These are phyloP conservation scores for Eustoma russellianum DNA, from an alignment of 257 asterid genomes.

Conservation along the genomic window DNA sequence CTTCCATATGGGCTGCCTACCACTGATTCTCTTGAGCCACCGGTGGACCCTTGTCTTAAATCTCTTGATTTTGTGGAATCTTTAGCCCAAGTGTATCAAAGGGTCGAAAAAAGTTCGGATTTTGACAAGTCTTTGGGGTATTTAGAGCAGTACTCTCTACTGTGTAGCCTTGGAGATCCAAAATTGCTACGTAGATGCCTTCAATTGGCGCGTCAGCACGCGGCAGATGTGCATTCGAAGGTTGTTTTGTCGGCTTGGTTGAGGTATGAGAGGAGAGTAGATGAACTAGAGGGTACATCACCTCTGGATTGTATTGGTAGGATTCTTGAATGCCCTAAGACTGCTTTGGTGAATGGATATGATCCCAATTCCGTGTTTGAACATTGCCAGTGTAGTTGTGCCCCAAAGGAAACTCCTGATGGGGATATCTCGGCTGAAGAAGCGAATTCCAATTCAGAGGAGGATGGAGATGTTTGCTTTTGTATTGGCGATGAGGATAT, in stretches of 20 bases:
- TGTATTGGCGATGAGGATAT: slow-evolving; percentile 28
- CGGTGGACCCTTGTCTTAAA: slow-evolving; percentile 31
- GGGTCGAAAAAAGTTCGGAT: slow-evolving; percentile 12
- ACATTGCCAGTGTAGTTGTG: slow-evolving; percentile 26
- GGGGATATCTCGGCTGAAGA: slow-evolving; percentile 11
- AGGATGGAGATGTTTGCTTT: slow-evolving; percentile 26
- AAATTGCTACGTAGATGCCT: slow-evolving; percentile 40
- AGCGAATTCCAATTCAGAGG: slow-evolving; percentile 8
- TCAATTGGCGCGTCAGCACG: slow-evolving; percentile 39
- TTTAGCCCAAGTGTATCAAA: slow-evolving; percentile 26
- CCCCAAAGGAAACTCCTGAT: slow-evolving; percentile 2
- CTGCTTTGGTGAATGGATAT: slow-evolving; percentile 30
- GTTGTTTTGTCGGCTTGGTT: slow-evolving; percentile 52
- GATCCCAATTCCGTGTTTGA: slow-evolving; percentile 31
- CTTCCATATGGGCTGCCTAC: slow-evolving; percentile 42
- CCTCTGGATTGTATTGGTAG: slow-evolving; percentile 49
- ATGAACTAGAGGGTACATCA: slow-evolving; percentile 34
- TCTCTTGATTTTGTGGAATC: slow-evolving; percentile 40
- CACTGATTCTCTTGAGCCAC: slow-evolving; percentile 31
- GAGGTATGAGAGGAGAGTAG: slow-evolving; percentile 57
- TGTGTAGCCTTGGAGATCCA: slow-evolving; percentile 38
- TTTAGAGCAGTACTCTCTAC: slow-evolving; percentile 32
- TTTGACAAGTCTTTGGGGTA: slow-evolving; percentile 23
- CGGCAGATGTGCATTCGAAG: slow-evolving; percentile 41
- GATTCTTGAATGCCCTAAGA: slow-evolving; percentile 37